Conservation (phyloP, 352 stramenopile genomes). For the Thraustotheca clavata region DNA sequence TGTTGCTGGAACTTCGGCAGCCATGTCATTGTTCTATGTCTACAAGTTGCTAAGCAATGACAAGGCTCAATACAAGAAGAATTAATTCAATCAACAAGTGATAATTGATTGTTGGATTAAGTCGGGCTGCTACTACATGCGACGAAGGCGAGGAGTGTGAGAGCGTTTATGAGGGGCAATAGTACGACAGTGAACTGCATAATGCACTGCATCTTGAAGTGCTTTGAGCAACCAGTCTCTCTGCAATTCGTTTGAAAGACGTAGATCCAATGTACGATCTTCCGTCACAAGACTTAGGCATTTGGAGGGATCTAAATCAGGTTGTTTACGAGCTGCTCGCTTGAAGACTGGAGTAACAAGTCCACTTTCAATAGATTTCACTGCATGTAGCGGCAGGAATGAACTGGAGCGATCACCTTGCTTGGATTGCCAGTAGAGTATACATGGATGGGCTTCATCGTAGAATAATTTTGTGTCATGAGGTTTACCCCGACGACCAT, state of each 20-base stretch:
- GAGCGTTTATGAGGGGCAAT: background rate
- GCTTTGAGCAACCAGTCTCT: constrained; percentile 71
- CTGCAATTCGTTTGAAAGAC: constrained; percentile 53
- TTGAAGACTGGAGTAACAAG: constrained; percentile 31
- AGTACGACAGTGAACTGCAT: constrained; percentile 53
- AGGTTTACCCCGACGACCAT: constrained; percentile 53
- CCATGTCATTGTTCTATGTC: constrained; percentile 77
- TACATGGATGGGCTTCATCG: constrained; percentile 49
- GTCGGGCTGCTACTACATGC: constrained; percentile 13
- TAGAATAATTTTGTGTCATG: constrained; percentile 66
- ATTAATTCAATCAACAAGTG: constrained; percentile 1
- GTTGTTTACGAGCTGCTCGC: constrained; percentile 34
- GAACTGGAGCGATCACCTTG: constrained; percentile 61
- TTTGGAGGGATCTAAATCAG: constrained; percentile 31
- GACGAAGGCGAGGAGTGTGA: constrained; percentile 6
- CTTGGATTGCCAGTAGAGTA: constrained; percentile 69
- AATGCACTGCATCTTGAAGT: constrained; percentile 48
- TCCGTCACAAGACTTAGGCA: constrained; percentile 50
- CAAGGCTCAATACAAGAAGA: constrained; percentile 82
- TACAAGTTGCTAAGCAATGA: constrained; percentile 49
- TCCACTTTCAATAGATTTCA: constrained; percentile 12
- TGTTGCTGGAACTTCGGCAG: constrained; percentile 47
- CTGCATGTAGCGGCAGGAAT: constrained; percentile 37
- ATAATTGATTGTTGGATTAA: background rate
- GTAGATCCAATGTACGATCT: constrained; percentile 46